Evolutionary conservation across 495 filamentous ascomycete genomes (phyloP), one percentile per base, ranked within the genome.

Genomic region (Trichoderma reesei): DNA sequence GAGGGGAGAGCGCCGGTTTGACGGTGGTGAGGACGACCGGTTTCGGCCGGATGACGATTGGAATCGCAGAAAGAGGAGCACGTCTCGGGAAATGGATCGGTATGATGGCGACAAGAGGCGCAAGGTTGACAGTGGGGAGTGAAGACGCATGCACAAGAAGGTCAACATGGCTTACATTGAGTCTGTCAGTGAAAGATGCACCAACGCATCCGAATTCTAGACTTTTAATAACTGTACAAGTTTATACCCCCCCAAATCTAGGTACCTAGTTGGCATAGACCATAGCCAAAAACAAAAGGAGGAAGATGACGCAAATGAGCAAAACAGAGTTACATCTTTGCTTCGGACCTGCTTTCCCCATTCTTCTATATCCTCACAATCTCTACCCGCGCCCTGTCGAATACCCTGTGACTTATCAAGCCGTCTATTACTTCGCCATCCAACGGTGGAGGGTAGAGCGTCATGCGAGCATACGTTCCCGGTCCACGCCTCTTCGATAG

Each of bases 361-460:
- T 41, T 38, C 33, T 10, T 33, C 69, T 70, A 93, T 75, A 96
- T 92, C 78, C 83, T 85, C 34, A 85, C 81, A 68, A 96, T 87
- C 68, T 96, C 92, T 41, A 94, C 89, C 66, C 92, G 83, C n/a
- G 88, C 83, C 69, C 92, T 83, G 64, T 91, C 85, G 71, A 90
- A 95, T 8, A 96, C 75, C 66, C 83, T 86, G 74, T 96, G 90
- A 20, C 78, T 77, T 54, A 90, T 72, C 68, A 86, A 76, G 37
- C 83, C 83, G 20, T 79, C 77, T 16, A 60, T 68, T 31, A 76
- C 77, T 66, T 92, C 88, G 1, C 85, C 80, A 3, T 75, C 79
- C 36, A 90, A 56, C 6, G 72, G 72, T 34, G 82, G 79, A 3
- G 88, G 88, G 65, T 89, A 82, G 4, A 96, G 72, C 33, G 83